Percentiles rank a stretch among this genome's conserved stretches.
Conservation (phyloP, 108 stramenopile species). For the Skeletonema marinoi region DNA sequence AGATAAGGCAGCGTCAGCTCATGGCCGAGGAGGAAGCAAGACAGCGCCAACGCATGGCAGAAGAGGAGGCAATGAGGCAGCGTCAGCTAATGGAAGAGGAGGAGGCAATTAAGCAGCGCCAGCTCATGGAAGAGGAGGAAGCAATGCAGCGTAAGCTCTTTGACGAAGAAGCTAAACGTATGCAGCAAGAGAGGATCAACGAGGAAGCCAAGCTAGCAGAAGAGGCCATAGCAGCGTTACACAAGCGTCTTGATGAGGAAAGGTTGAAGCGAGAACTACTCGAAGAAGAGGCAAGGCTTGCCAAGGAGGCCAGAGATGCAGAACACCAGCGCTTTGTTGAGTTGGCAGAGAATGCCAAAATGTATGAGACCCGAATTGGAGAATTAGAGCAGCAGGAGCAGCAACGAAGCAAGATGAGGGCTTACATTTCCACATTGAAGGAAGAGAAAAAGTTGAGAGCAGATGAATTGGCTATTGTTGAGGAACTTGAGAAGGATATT, state of each 20-base stretch:
- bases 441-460: constrained; percentile 1
- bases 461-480: neutral
- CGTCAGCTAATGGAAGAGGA: neutral
- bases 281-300: neutral
- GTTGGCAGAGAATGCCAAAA: neutral
- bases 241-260: neutral
- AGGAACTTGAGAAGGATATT: neutral
- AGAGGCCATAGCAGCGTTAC: neutral
- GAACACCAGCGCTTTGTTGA: neutral
- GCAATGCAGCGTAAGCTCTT: neutral
- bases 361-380: neutral
- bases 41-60: neutral
- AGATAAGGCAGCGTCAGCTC: neutral
- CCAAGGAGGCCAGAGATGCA: neutral
- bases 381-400: neutral
- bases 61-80: neutral
- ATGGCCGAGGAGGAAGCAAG: neutral
- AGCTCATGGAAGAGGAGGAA: neutral
- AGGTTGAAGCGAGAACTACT: neutral
- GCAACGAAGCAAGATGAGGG: neutral
- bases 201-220: neutral
- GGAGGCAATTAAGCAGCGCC: neutral
- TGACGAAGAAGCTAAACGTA: neutral
- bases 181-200: neutral
- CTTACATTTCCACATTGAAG: neutral